Evolutionary conservation across 768 basidiomycete species (phyloP).

Genomic region (Pleurotus djamor): DNA sequence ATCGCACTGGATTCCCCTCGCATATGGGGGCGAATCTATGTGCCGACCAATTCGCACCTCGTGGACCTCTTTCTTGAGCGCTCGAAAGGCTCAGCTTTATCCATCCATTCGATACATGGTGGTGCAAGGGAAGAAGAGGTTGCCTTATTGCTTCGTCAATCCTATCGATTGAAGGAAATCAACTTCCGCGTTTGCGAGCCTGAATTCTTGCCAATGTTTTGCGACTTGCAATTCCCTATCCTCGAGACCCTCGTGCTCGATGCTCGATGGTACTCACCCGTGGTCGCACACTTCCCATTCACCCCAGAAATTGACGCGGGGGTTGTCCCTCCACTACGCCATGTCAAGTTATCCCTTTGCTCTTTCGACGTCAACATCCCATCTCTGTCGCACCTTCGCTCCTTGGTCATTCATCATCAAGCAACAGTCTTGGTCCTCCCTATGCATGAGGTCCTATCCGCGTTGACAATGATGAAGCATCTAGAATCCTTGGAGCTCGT

Average conservation of each 20-base stretch:
- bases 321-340: background rate
- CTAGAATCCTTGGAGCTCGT: background rate
- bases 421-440: background rate
- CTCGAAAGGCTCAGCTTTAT: background rate
- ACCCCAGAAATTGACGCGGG: background rate
- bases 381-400: background rate
- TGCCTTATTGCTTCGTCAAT: background rate
- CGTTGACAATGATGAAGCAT: background rate
- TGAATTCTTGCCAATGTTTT: background rate
- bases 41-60: background rate
- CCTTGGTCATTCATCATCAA: background rate
- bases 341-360: background rate
- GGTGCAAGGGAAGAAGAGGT: background rate
- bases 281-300: background rate
- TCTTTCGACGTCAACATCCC: background rate
- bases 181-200: background rate
- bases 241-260: background rate
- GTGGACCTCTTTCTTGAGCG: background rate
- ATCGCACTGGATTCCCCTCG: background rate
- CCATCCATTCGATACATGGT: background rate
- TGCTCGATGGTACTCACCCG: background rate
- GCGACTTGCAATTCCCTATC: background rate
- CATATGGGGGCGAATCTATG: background rate
- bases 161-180: background rate
- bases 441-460: background rate